phyloP scores from a whole-genome alignment of 1,284 basidiomycete genomes.

The Heterobasidion irregulare region DNA sequence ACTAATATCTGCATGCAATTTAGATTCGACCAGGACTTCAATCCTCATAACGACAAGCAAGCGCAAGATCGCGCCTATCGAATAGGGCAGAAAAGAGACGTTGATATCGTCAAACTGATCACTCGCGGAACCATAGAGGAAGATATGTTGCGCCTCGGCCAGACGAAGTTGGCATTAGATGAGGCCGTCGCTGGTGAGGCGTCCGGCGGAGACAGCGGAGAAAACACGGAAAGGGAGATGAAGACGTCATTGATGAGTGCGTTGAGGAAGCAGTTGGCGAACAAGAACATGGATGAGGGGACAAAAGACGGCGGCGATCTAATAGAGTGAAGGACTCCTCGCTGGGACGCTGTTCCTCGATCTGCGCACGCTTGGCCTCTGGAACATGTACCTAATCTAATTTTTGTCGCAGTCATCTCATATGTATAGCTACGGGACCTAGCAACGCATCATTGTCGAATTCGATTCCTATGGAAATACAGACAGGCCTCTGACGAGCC shows the following conservation, averaged over 20 bases:
- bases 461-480: slow-evolving; percentile 30
- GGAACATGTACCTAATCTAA: too few relatives aligned
- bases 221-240: slow-evolving; percentile 69
- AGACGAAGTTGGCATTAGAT: slow-evolving; percentile 87
- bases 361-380: background rate
- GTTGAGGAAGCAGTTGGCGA: slow-evolving; percentile 60
- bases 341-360: background rate
- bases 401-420: too few relatives aligned
- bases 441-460: too few relatives aligned
- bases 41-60: slow-evolving; percentile 89
- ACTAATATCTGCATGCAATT: background rate
- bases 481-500: slow-evolving; percentile 61
- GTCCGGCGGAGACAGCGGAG: slow-evolving; percentile 43
- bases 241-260: slow-evolving; percentile 76
- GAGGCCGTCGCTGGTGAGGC: slow-evolving; percentile 83
- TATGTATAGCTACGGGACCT: too few relatives aligned
- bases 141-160: slow-evolving; percentile 85
- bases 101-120: slow-evolving; percentile 92
- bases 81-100: slow-evolving; percentile 91
- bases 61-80: slow-evolving; percentile 97
- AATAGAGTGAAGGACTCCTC: background rate
- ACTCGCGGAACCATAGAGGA: slow-evolving; percentile 92
- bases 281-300: slow-evolving; percentile 25
- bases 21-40: slow-evolving; percentile 97
- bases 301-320: slow-evolving; percentile 9